phyloP scores from a whole-genome alignment of 768 basidiomycete genomes.

The Boletus fagicola region DNA sequence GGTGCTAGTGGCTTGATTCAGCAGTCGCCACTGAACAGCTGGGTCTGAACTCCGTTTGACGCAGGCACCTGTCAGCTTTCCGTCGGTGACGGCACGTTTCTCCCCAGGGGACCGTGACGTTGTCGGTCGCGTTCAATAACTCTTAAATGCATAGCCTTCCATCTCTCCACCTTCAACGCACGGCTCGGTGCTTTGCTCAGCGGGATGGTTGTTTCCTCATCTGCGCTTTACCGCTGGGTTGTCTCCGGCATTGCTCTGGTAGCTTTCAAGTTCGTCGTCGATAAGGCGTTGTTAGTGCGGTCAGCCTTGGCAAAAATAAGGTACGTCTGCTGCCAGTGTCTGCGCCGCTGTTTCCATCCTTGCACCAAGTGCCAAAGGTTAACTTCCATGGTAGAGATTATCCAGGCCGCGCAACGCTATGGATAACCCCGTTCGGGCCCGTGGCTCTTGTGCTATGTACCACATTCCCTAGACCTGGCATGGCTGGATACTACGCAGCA shows the following conservation, averaged over 20 bases:
- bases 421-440: constrained; percentile 37
- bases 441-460: constrained; percentile 27
- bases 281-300: constrained; percentile 7
- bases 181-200: not conserved
- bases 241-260: constrained; percentile 4
- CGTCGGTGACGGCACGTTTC: not conserved
- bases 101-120: not conserved
- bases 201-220: constrained; percentile 6
- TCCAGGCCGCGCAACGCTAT: constrained; percentile 22
- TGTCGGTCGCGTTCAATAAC: not conserved
- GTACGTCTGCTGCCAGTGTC: constrained; percentile 2
- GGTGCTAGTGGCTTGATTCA: not conserved
- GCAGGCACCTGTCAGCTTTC: not conserved
- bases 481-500: constrained; percentile 34
- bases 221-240: constrained; percentile 9
- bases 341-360: too few species aligned
- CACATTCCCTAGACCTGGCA: constrained; percentile 36
- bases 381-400: constrained; percentile 6
- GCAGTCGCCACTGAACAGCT: not conserved
- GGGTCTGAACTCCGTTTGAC: not conserved
- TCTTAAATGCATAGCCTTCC: not conserved
- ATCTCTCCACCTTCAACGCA: not conserved
- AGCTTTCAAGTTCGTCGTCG: constrained; percentile 4
- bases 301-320: constrained; percentile 18
- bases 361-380: not conserved